A percentile compares a stretch with the other conserved stretches of the same genome.
phyloP scores from a whole-genome alignment of 169 alveolate species.

The Babesia sp. region DNA sequence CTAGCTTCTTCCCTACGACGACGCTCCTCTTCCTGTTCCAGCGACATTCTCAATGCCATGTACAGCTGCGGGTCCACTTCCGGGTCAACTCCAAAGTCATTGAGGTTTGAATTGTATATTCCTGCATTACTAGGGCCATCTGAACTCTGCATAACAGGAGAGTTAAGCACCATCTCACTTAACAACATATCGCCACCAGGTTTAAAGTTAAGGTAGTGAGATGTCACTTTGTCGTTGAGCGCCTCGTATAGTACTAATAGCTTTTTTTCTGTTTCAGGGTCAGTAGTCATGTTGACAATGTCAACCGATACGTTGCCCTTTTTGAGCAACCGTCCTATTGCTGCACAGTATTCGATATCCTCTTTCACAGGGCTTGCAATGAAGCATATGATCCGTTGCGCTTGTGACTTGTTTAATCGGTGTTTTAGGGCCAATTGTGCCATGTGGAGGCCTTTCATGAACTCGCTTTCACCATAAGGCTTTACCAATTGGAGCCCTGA shows the following conservation, averaged over 20 bases:
- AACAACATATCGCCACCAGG: constrained; percentile 53
- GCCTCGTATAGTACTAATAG: constrained; percentile 53
- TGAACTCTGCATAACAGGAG: constrained; percentile 28
- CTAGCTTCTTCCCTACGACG: constrained; percentile 29
- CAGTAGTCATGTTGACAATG: constrained; percentile 48
- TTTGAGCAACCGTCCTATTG: constrained; percentile 89
- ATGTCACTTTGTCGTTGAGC: constrained; percentile 50
- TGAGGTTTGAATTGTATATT: constrained; percentile 27
- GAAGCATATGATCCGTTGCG: constrained; percentile 92
- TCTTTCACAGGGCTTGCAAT: constrained; percentile 92
- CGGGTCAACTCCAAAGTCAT: constrained; percentile 69
- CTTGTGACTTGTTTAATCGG: constrained; percentile 91
- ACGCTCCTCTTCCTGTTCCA: constrained; percentile 70
- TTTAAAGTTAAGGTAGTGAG: constrained; percentile 60
- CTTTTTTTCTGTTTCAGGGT: constrained; percentile 59
- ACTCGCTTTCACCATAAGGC: constrained; percentile 87
- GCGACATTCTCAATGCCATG: constrained; percentile 69
- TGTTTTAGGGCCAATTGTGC: constrained; percentile 96
- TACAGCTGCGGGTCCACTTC: constrained; percentile 69
- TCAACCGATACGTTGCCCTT: constrained; percentile 91
- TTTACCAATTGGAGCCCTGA: constrained; percentile 80
- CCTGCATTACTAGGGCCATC: constrained; percentile 2
- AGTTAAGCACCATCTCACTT: constrained; percentile 57
- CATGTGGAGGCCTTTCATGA: constrained; percentile 87
- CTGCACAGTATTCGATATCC: constrained; percentile 77